These are phyloP conservation scores for Tolypocladium ovalisporum DNA, from an alignment of 2,329 filamentous ascomycete species.

Conservation along the genomic window DNA sequence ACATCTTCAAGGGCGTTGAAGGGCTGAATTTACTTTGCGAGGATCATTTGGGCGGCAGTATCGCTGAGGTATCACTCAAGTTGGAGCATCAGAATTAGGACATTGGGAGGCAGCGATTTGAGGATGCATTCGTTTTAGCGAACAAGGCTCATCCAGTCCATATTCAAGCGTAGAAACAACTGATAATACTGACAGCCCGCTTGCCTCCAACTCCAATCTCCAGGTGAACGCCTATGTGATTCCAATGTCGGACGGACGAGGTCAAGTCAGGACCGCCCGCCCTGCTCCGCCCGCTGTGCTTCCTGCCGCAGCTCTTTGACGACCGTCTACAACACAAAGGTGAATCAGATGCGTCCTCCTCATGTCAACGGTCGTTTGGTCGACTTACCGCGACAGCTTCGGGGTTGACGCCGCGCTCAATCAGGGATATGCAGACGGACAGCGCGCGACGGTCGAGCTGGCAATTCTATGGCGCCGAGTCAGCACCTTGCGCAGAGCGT, in stretches of 20 bases:
- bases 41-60: not conserved
- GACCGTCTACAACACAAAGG: slow-evolving; percentile 32
- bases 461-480: slow-evolving; percentile 57
- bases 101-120: not conserved
- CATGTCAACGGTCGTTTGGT: not conserved
- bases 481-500: not conserved
- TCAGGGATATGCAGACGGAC: slow-evolving; percentile 90
- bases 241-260: not conserved
- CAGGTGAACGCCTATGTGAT: not conserved
- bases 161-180: not conserved
- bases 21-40: not conserved
- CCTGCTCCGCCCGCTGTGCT: slow-evolving; percentile 36
- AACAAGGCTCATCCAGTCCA: not conserved
- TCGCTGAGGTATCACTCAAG: not conserved
- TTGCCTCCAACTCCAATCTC: not conserved
- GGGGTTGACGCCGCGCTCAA: slow-evolving; percentile 94
- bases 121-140: not conserved
- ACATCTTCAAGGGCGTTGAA: not conserved
- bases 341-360: not conserved
- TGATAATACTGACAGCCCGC: not conserved
- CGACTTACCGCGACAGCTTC: slow-evolving; percentile 77
- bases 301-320: slow-evolving; percentile 50
- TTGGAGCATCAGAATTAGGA: not conserved
- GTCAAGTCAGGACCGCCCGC: not conserved
- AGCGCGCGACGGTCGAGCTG: slow-evolving; percentile 82